Evolutionary conservation across 495 filamentous ascomycete genomes (phyloP).

Genomic region (Aspergillus ostianus): DNA sequence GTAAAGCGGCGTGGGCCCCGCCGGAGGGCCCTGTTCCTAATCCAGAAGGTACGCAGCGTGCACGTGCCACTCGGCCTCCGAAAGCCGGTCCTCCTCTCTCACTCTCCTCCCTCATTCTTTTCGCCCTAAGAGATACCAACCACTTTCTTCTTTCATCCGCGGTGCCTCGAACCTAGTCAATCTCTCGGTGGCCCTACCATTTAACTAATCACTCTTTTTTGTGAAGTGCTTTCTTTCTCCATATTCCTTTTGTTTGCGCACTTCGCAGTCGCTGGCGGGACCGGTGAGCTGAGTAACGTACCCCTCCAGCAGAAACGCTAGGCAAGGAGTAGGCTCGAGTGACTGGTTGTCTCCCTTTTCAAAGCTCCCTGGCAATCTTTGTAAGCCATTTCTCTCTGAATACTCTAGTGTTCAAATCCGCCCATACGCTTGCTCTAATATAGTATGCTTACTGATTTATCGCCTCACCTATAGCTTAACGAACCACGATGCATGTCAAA

Average conservation of each 20-base stretch:
- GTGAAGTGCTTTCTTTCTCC: background rate
- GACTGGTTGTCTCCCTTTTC: background rate
- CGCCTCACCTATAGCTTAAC: background rate
- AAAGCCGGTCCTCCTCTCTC: slow-evolving; percentile 9
- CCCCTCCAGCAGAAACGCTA: background rate
- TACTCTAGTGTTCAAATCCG: no score
- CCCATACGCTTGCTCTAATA: background rate
- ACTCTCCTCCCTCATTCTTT: slow-evolving; percentile 10
- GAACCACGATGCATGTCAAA: slow-evolving; percentile 73
- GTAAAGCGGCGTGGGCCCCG: background rate
- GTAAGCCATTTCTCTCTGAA: background rate
- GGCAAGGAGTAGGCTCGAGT: background rate
- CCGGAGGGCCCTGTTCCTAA: background rate
- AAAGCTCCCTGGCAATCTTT: background rate
- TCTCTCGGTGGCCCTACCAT: background rate
- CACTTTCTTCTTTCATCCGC: background rate
- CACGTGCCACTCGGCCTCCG: slow-evolving; percentile 13
- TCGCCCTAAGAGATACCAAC: background rate
- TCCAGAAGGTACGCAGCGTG: background rate
- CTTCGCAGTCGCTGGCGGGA: slow-evolving; percentile 6
- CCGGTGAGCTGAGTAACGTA: slow-evolving; percentile 5
- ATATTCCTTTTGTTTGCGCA: background rate
- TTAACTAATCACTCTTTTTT: background rate
- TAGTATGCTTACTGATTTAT: background rate
- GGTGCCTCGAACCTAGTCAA: slow-evolving; percentile 9